phyloP scores from a whole-genome alignment of 176 grass and related monocot species.

The Otatea glauca region DNA sequence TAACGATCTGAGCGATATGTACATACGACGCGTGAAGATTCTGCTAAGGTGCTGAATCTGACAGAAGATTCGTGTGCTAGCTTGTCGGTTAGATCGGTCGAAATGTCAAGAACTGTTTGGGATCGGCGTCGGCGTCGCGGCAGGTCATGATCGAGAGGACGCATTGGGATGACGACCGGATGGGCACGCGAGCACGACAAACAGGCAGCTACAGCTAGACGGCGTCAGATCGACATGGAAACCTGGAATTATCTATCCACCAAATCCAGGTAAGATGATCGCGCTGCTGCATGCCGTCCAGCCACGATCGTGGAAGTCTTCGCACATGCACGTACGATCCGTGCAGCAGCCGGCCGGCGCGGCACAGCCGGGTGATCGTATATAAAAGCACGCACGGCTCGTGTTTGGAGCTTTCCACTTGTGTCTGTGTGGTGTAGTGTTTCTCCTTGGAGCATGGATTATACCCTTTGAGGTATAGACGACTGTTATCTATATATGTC shows the following conservation, averaged over 20 bases:
- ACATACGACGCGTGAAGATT: neutral
- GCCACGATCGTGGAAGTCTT: neutral
- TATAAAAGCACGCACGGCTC: no score
- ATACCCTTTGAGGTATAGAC: no score
- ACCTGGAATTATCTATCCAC: neutral
- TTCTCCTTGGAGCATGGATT: no score
- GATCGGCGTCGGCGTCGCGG: neutral
- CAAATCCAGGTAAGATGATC: neutral
- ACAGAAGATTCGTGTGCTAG: neutral
- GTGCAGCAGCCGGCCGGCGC: neutral
- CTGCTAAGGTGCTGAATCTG: neutral
- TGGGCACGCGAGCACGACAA: neutral
- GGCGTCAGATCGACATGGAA: neutral
- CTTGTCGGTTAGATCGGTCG: neutral
- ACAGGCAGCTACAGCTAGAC: neutral
- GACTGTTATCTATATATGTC: no score
- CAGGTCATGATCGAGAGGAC: neutral
- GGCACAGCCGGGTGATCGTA: no score
- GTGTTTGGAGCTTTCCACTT: no score
- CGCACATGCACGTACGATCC: neutral
- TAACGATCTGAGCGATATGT: neutral
- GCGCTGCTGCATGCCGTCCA: neutral
- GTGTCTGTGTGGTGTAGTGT: no score
- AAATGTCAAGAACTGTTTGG: neutral
- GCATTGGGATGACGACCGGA: neutral